Evolutionary conservation across 768 basidiomycete species (phyloP), one percentile per base, ranked within the genome.

Genomic region (Rickenella mellea): DNA sequence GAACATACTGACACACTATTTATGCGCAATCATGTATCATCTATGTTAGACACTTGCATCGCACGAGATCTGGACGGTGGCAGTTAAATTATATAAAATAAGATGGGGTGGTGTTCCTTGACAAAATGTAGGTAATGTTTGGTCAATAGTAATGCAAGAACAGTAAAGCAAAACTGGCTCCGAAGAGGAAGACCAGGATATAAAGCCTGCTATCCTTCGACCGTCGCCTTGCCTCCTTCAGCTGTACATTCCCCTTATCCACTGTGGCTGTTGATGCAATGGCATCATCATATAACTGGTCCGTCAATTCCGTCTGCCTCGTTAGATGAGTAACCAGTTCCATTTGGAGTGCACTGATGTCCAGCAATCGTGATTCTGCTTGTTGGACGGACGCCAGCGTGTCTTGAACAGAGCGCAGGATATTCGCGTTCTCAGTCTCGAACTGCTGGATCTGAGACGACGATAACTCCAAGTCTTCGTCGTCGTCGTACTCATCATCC

Each of bases 241-340:
- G 70, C 61, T 99, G 90, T 31, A 73, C 68, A 52, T 97, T 97
- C 26, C 94, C 92, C 59, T 84, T 86, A 51, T 86, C 85, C 28
- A 97, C 81, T 36, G 80, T 84, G 6, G 77, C 80, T 9, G 88
- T 83, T 22, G 86, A 87, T 2, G 83, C 77, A 41, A 96, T 82
- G 7, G 91, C 93, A 55, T 99, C 94, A 51, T 96, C 91, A 56
- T 90, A 96, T 46, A 99, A 65, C 59, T 89, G 80, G 54, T 98
- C 93, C 8, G 92, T 91, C 50, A 92, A 62, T 65, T 93, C 93
- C 2, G 85, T 85, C 69, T 99, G 96, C 53, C 70, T 74, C 27
- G 84, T 83, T 29, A 99, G 71, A 57, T 97, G 91, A 11, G 76
- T 68, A 39, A 96, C 79, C 50, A 99, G 70, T 60, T 97, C 88